phyloP scores from a whole-genome alignment of 805 yeast species.

The Saccharomycopsis fibuligera region DNA sequence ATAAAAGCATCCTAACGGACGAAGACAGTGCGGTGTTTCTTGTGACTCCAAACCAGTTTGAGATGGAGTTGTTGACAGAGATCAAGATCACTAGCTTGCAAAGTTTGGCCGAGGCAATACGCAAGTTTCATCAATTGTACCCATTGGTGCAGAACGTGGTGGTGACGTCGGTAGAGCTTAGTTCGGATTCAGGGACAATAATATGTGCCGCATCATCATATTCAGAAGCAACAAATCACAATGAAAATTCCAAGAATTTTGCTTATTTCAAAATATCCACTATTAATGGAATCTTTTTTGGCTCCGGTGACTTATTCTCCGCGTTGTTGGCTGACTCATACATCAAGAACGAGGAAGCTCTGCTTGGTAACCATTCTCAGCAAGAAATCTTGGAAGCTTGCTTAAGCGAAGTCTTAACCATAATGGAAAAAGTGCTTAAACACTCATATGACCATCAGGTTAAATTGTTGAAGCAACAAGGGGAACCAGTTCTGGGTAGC shows the following conservation, averaged over 20 bases:
- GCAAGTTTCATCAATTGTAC: conserved; percentile 37
- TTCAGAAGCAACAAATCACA: neutral
- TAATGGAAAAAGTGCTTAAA: conserved; percentile 37
- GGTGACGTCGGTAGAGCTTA: conserved; percentile 48
- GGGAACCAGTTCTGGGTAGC: neutral
- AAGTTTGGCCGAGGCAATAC: conserved; percentile 35
- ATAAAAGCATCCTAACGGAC: conserved; percentile 37
- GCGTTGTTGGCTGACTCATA: conserved; percentile 52
- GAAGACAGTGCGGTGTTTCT: conserved; percentile 38
- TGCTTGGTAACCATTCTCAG: conserved; percentile 11
- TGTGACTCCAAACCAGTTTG: conserved; percentile 72
- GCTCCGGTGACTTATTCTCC: conserved; percentile 69
- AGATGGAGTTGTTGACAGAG: conserved; percentile 55
- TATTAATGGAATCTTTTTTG: conserved; percentile 59
- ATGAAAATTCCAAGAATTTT: conserved; percentile 11
- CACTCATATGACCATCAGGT: conserved; percentile 31
- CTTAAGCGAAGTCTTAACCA: conserved; percentile 34
- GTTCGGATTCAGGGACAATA: conserved; percentile 30
- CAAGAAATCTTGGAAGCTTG: conserved; percentile 28
- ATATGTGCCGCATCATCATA: conserved; percentile 35
- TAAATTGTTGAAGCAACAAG: neutral
- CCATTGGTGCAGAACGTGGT: conserved; percentile 45
- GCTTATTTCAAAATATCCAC: conserved; percentile 37
- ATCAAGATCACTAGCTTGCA: conserved; percentile 34
- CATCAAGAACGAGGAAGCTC: conserved; percentile 26